A percentile compares a stretch with the other conserved stretches of the same genome.
Conservation (phyloP, 495 filamentous ascomycete genomes). For the Penicillium soppii region DNA sequence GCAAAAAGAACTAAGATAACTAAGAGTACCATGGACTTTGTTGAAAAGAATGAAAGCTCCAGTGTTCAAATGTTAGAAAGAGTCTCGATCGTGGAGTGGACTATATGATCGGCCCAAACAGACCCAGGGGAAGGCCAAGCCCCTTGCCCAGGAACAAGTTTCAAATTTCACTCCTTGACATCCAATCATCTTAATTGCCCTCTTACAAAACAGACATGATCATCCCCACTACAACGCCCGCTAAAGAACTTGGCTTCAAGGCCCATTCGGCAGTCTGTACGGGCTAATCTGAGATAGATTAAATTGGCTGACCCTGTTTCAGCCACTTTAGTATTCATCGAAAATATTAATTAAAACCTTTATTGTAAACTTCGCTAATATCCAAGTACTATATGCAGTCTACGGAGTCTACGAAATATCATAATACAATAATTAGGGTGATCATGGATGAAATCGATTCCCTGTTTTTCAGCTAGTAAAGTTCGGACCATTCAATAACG, state of each 20-base stretch:
- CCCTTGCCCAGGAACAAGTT: conserved; percentile 10
- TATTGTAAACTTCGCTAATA: too few relatives aligned
- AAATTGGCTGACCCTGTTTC: conserved; percentile 11
- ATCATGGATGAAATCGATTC: neutral
- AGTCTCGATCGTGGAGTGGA: too few relatives aligned
- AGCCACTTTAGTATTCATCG: too few relatives aligned
- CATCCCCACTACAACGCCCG: conserved; percentile 9
- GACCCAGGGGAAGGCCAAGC: neutral
- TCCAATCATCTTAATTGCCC: conserved; percentile 20
- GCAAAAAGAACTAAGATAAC: neutral
- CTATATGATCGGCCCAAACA: too few relatives aligned
- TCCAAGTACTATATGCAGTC: too few relatives aligned
- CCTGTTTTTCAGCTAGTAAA: neutral
- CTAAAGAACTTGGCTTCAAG: conserved; percentile 30
- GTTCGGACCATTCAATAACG: conserved; percentile 2
- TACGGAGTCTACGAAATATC: too few relatives aligned
- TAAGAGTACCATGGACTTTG: neutral
- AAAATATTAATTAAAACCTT: too few relatives aligned
- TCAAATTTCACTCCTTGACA: conserved; percentile 3
- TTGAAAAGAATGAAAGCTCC: too few relatives aligned
- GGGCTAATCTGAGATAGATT: conserved; percentile 18
- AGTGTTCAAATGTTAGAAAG: too few relatives aligned
- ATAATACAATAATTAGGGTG: too few relatives aligned
- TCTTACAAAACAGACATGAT: conserved; percentile 6
- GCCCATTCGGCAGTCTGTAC: conserved; percentile 13